These are phyloP conservation scores for Chaetomiaceae sp. DNA, from an alignment of 2,329 filamentous ascomycete species.

Conservation along the genomic window DNA sequence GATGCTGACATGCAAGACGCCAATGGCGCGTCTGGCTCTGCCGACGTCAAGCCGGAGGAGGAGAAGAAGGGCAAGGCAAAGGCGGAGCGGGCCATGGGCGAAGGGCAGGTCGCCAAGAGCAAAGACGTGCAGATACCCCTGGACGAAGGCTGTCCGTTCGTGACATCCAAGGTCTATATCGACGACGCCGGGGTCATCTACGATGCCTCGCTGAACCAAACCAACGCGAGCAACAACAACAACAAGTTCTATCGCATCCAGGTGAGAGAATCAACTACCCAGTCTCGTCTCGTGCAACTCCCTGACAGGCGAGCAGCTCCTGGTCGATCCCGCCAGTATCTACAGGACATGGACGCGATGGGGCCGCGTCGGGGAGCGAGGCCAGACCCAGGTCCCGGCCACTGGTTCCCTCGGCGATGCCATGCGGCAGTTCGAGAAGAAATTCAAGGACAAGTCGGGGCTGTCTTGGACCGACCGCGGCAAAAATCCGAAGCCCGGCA, in stretches of 20 bases:
- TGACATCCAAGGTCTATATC: conserved; percentile 56
- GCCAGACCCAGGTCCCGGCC: conserved; percentile 45
- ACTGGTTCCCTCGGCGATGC: conserved; percentile 41
- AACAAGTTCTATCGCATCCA: conserved; percentile 82
- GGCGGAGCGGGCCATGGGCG: conserved; percentile 31
- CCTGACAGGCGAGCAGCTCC: conserved; percentile 33
- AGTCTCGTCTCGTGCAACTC: neutral
- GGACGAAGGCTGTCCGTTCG: conserved; percentile 42
- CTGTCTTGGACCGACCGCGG: conserved; percentile 50
- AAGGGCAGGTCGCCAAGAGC: conserved; percentile 39
- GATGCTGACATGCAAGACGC: conserved; percentile 36
- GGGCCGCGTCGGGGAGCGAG: conserved; percentile 68
- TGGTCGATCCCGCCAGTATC: conserved; percentile 36
- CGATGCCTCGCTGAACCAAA: conserved; percentile 76
- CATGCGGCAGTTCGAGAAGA: conserved; percentile 51
- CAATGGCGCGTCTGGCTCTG: conserved; percentile 17
- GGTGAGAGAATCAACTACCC: conserved; percentile 35
- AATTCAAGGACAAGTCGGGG: conserved; percentile 61
- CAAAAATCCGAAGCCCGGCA: conserved; percentile 55
- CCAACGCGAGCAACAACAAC: conserved; percentile 66
- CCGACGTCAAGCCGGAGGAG: conserved; percentile 25
- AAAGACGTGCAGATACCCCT: conserved; percentile 45
- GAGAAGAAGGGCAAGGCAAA: conserved; percentile 22
- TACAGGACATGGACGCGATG: conserved; percentile 71
- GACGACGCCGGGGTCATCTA: conserved; percentile 63